phyloP scores from a whole-genome alignment of 257 asterid genomes.

The Scutellaria baicalensis region DNA sequence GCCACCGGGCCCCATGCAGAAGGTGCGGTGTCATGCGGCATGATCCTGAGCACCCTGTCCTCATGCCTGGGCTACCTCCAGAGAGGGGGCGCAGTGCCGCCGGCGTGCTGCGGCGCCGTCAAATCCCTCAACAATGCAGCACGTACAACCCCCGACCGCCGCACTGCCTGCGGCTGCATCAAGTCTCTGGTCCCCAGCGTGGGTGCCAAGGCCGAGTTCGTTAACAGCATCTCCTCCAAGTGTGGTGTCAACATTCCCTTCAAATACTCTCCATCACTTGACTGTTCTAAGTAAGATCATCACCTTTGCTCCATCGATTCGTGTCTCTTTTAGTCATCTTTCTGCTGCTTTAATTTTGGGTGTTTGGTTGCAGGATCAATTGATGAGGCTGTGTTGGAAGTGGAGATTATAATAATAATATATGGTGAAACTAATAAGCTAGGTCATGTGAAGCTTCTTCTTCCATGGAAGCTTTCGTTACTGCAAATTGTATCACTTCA shows the following conservation, averaged over 20 bases:
- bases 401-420: neutral
- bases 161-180: constrained; percentile 26
- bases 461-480: neutral
- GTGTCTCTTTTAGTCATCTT: neutral
- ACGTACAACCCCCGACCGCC: constrained; percentile 23
- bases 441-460: neutral
- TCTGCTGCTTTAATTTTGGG: neutral
- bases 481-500: too few relatives aligned
- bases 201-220: neutral
- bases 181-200: neutral
- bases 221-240: constrained; percentile 20
- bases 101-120: constrained; percentile 28
- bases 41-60: constrained; percentile 2
- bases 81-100: neutral
- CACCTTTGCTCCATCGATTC: neutral
- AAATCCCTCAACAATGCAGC: constrained; percentile 14
- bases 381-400: neutral
- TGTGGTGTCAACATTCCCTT: constrained; percentile 40
- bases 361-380: neutral
- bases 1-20: constrained; percentile 1
- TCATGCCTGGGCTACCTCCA: constrained; percentile 24
- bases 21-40: constrained; percentile 25
- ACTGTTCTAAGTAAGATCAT: constrained; percentile 37
- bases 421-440: neutral
- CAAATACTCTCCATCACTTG: constrained; percentile 29